Evolutionary conservation across 768 basidiomycete genomes (phyloP).

Genomic region (Hemileccinum rubropunctum): DNA sequence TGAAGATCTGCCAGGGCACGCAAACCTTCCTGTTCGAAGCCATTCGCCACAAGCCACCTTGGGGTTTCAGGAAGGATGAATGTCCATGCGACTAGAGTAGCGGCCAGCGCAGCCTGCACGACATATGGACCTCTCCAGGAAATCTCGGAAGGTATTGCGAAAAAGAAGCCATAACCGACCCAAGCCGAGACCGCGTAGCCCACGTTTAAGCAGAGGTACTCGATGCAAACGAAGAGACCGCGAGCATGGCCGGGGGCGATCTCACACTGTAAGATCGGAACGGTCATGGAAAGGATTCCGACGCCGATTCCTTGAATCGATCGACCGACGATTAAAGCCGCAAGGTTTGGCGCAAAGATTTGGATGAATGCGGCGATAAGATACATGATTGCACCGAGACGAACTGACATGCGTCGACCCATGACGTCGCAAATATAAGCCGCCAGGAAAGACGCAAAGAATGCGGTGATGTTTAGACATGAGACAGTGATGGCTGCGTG

Average conservation of each 20-base stretch:
- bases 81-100: conserved; percentile 45
- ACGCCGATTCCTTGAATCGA: conserved; percentile 49
- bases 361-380: conserved; percentile 49
- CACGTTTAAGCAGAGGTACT: conserved; percentile 49
- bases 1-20: conserved; percentile 57
- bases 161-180: conserved; percentile 51
- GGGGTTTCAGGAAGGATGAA: conserved; percentile 52
- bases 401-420: conserved; percentile 49
- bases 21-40: conserved; percentile 48
- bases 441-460: conserved; percentile 42
- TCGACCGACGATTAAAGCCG: conserved; percentile 39
- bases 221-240: conserved; percentile 53
- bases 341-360: conserved; percentile 46
- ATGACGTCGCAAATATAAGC: conserved; percentile 51
- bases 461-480: conserved; percentile 49
- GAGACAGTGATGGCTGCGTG: conserved; percentile 46
- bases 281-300: conserved; percentile 50
- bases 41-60: conserved; percentile 54
- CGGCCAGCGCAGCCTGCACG: conserved; percentile 49
- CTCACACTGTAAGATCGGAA: conserved; percentile 48
- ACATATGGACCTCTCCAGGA: conserved; percentile 58
- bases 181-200: conserved; percentile 51
- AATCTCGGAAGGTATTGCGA: conserved; percentile 42
- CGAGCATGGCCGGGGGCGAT: conserved; percentile 47
- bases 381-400: conserved; percentile 49